Conservation (phyloP, 1,284 basidiomycete species). For the Irpex rosettiformis region DNA sequence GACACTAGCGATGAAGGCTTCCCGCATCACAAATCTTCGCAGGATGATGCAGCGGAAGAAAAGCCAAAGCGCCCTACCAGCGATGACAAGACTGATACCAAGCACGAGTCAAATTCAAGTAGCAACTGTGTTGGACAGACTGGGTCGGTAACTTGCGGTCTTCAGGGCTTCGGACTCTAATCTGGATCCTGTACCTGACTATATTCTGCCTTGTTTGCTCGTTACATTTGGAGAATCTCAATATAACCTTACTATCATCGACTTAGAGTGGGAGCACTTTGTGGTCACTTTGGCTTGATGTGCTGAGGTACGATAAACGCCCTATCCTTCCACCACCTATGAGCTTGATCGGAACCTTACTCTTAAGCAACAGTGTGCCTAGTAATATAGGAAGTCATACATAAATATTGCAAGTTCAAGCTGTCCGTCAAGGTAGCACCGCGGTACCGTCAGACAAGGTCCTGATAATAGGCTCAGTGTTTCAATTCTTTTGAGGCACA, state of each 20-base stretch:
- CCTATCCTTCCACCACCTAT: too few species aligned
- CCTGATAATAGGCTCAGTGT: background rate
- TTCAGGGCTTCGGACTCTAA: background rate
- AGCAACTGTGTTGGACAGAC: background rate
- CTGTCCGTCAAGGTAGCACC: background rate
- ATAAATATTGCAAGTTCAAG: too few species aligned
- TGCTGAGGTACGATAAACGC: too few species aligned
- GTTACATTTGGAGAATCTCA: too few species aligned
- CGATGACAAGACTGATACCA: background rate
- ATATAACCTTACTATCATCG: too few species aligned
- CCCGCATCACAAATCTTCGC: background rate
- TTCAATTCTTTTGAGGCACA: background rate
- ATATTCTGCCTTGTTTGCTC: background rate
- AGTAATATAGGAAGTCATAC: background rate
- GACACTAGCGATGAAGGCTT: background rate
- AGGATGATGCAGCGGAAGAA: background rate
- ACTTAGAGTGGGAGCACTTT: too few species aligned
- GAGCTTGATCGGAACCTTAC: background rate
- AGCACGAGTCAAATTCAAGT: background rate
- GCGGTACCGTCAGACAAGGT: background rate
- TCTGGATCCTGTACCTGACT: background rate
- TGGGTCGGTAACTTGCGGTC: background rate
- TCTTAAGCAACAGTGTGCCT: background rate
- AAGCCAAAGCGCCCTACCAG: background rate
- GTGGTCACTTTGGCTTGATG: too few species aligned